Conservation (phyloP, 2,329 filamentous ascomycete genomes). For the Nothophaeocryptopus gaeumannii region DNA sequence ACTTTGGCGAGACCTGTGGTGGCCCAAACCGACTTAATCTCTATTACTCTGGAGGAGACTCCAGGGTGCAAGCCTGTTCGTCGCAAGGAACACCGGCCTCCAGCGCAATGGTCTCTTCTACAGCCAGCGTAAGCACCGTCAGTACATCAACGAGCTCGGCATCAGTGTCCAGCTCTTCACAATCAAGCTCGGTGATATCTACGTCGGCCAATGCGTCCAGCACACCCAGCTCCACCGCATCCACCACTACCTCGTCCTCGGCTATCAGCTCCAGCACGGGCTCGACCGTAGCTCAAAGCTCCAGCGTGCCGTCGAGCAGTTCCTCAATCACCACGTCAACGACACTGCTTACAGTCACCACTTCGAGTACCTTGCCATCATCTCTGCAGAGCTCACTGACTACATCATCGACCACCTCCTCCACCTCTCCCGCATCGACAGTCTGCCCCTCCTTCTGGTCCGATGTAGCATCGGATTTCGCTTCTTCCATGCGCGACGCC, state of each 20-base stretch:
- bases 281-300: no score
- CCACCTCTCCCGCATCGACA: constrained; percentile 10
- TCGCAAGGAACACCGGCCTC: background rate
- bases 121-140: background rate
- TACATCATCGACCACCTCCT: constrained; percentile 9
- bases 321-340: constrained; percentile 2
- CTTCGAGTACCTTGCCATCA: background rate
- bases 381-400: background rate
- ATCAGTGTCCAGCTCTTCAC: background rate
- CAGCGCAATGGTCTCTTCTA: background rate
- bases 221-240: constrained; percentile 1
- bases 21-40: constrained; percentile 13
- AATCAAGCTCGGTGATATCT: background rate
- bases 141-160: constrained; percentile 2
- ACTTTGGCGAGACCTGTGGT: constrained; percentile 29
- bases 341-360: background rate
- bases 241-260: background rate
- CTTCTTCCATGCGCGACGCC: constrained; percentile 10
- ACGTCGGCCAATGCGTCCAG: constrained; percentile 8
- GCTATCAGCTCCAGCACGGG: no score
- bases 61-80: constrained; percentile 6
- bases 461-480: constrained; percentile 31
- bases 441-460: constrained; percentile 34
- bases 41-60: constrained; percentile 13
- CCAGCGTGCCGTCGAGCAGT: background rate